Evolutionary conservation across 2,329 filamentous ascomycete genomes (phyloP), one percentile per base, ranked within the genome.

Genomic region (Pezicula neosporulosa): DNA sequence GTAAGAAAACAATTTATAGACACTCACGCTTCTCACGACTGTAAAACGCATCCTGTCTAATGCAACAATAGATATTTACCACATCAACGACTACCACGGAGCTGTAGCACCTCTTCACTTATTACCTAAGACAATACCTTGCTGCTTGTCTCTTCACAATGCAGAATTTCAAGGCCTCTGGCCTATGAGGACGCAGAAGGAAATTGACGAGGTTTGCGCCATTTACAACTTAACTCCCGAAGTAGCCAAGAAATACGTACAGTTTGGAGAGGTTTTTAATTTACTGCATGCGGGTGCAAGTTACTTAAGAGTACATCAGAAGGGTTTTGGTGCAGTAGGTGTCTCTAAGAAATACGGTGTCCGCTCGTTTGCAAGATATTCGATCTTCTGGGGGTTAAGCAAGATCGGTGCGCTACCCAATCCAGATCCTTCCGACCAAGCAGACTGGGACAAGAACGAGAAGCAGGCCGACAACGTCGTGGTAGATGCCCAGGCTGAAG

Each of bases 201-300:
- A 87, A 58, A 75, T 76, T 50, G 76, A 77, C 38, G 83, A 87
- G 65, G 81, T 87, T 4, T 85, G 82, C 63, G 74, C 75, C 4
- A 81, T 86, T 33, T 87, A 83, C 68, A 86, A 86, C 57, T 69
- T 87, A 21, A 72, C 77, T 13, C 66, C 76, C 10, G 75, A 83
- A 8, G 68, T 81, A 33, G 82, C 81, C 8, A 72, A 76, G 47
- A 75, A 77, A 39, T 86, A 86, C 62, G 77, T 86, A 7, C 83
- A 87, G 56, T 87, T 85, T 56, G 83, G 84, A 43, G 83, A 85
- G 55, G 80, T 87, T 10, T 86, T 87, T 72, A 87, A 87, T 63
- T 70, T 87, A 48, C 70, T 87, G 6, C 83, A 87, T 30, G 56
- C 64, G 54, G 83, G 79, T 49, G 82, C 82, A 16, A 85, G 80